phyloP scores from a whole-genome alignment of 306 rosid species.

The Cucurbita ficifolia region DNA sequence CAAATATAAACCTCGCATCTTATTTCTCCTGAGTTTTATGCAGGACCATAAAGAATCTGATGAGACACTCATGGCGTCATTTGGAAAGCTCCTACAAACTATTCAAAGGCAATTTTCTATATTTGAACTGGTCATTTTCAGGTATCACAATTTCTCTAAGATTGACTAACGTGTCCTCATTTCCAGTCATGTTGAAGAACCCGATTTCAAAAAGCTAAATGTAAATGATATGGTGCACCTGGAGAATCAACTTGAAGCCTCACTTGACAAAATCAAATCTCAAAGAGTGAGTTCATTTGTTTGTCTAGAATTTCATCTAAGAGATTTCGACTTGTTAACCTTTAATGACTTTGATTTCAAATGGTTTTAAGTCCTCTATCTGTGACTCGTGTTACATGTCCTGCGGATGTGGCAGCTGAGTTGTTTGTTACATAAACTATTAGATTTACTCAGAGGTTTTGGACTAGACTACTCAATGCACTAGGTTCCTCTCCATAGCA shows the following conservation, averaged over 20 bases:
- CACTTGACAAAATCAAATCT: slow-evolving; percentile 6
- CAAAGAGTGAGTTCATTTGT: slow-evolving; percentile 15
- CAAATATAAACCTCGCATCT: neutral
- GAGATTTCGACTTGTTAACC: neutral
- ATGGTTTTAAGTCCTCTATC: too few species aligned
- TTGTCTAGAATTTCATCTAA: neutral
- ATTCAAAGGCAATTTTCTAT: slow-evolving; percentile 12
- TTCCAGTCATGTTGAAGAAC: slow-evolving; percentile 11
- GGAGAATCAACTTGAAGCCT: slow-evolving; percentile 7
- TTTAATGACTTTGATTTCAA: neutral
- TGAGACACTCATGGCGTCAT: neutral
- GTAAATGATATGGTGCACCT: slow-evolving; percentile 9
- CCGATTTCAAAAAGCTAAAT: slow-evolving; percentile 9
- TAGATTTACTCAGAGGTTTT: too few species aligned
- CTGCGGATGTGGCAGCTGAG: too few species aligned
- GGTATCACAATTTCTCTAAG: neutral
- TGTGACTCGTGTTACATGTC: too few species aligned
- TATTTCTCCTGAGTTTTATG: neutral
- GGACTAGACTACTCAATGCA: too few species aligned
- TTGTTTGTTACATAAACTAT: too few species aligned
- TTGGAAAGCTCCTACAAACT: slow-evolving; percentile 7
- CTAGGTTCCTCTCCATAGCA: too few species aligned
- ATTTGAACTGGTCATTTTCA: neutral
- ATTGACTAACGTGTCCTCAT: neutral
- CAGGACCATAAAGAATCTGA: slow-evolving; percentile 8